Base-by-base conservation (phyloP, 768 basidiomycete genomes). In the Dendrothele bispora region DNA sequence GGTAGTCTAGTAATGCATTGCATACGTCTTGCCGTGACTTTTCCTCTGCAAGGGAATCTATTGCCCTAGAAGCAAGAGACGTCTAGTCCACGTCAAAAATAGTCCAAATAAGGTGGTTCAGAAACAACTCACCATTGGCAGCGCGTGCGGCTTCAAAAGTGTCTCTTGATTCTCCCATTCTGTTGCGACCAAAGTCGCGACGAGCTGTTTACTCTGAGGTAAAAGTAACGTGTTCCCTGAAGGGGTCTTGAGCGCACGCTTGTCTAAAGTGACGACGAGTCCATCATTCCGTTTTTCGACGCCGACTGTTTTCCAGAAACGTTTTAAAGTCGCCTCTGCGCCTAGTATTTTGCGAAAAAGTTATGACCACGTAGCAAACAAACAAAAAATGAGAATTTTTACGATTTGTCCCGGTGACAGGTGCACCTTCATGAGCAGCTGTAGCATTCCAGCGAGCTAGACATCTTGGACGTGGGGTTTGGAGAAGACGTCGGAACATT, bases 151-250 rank as follows among this genome's bases (percentile, higher is more conserved):
- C 65, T 95, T 98, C 52, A 98, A 62, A 1, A 95, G 59, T 5
- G 73, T 84, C 49, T 83, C 83, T 67, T 98, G 95, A 59, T 86
- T 88, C 59, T 99, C 94, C 97, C 97, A 99, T 71, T 99, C 97
- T 47, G 88, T 79, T 17, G 94, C 97, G 57, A 98, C 84, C 48
- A 97, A 75, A 1, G 90, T 75, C 1, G 95, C 93, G 18, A 89
- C 74, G 24, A 95, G 68, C 34, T 75, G 62, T 61, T 90, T 91
- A 51, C 79, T 72, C 39, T 69, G 65, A 1, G 94, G 94, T 12
- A 98, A 57, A 28, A 84, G 61, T 25, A 99, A 68, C 3, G 74
- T 76, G 37, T 85, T 82, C n/a, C 95, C 95, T 0, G 73, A 77
- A 0, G 95, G 93, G 11, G 95, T 98, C 65, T 91, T 95, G 48